Evolutionary conservation across 208 protist species (phyloP).

Genomic region (Crithidia expoeki): DNA sequence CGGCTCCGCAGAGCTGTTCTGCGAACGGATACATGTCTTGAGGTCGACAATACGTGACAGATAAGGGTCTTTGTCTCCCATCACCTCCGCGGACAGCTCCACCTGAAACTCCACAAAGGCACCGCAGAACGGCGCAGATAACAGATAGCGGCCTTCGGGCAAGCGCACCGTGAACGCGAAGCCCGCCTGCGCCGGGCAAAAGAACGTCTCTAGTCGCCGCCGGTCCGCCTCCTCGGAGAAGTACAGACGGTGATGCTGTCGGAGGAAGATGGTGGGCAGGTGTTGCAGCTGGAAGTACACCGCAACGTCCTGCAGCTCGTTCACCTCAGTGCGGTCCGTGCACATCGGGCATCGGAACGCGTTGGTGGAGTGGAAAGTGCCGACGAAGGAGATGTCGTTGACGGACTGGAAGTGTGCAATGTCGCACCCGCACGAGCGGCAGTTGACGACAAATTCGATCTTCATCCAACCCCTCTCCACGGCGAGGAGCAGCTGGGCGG

Average conservation of each 20-base stretch:
- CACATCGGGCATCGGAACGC: constrained; percentile 78
- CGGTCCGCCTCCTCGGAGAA: constrained; percentile 60
- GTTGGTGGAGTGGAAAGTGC: constrained; percentile 73
- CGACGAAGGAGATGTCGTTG: constrained; percentile 65
- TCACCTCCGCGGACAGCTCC: constrained; percentile 46
- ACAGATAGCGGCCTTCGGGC: constrained; percentile 63
- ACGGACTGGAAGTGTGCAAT: constrained; percentile 59
- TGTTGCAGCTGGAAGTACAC: constrained; percentile 73
- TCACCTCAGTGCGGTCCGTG: constrained; percentile 67
- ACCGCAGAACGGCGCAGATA: constrained; percentile 63
- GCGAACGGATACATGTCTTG: constrained; percentile 35
- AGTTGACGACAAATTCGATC: constrained; percentile 70
- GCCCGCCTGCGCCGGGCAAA: constrained; percentile 65
- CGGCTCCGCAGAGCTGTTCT: constrained; percentile 32
- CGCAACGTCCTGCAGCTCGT: constrained; percentile 46
- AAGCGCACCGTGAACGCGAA: constrained; percentile 60
- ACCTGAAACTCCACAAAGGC: constrained; percentile 68
- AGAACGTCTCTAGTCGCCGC: constrained; percentile 63
- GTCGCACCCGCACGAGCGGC: constrained; percentile 80
- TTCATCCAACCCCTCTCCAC: constrained; percentile 63
- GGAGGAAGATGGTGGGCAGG: constrained; percentile 44
- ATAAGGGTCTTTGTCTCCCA: constrained; percentile 43
- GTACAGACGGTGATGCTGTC: constrained; percentile 73
- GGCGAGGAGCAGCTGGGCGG: constrained; percentile 79
- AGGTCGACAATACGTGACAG: constrained; percentile 44